These are phyloP conservation scores for Neurospora sp. DNA, from an alignment of 2,329 filamentous ascomycete genomes.

Conservation along the genomic window DNA sequence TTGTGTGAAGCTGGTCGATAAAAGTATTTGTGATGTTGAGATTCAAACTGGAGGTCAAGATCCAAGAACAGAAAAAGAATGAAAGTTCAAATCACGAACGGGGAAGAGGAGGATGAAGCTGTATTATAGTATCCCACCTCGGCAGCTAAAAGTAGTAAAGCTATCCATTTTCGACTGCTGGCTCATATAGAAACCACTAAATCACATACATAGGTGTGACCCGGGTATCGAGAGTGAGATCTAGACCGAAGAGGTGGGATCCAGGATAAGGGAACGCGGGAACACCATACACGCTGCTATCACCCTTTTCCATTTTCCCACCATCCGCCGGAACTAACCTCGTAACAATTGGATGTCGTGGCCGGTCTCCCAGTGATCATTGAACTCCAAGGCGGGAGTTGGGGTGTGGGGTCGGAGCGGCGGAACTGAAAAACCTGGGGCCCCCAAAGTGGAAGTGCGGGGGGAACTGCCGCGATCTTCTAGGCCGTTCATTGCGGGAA, in stretches of 20 bases:
- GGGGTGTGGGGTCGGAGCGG: neutral
- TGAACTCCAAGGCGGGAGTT: neutral
- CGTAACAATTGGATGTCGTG: neutral
- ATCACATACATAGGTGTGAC: neutral
- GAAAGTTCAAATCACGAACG: neutral
- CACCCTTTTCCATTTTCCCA: neutral
- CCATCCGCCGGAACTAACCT: neutral
- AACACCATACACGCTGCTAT: neutral
- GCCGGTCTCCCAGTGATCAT: neutral
- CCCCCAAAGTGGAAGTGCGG: neutral
- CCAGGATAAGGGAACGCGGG: neutral
- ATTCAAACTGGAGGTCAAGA: neutral
- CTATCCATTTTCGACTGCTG: neutral
- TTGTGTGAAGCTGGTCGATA: slow-evolving; percentile 2
- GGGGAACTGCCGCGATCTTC: neutral
- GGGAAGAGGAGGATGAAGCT: neutral
- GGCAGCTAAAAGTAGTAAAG: neutral
- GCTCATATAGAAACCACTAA: neutral
- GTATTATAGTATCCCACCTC: neutral
- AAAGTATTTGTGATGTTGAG: neutral
- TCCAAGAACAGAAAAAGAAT: neutral
- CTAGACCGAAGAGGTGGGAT: neutral
- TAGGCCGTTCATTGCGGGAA: neutral
- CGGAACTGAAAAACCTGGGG: neutral
- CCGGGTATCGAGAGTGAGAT: neutral